Evolutionary conservation across 352 stramenopile species (phyloP), one percentile per base, ranked within the genome.

Genomic region (Phytopythium kandeliae): DNA sequence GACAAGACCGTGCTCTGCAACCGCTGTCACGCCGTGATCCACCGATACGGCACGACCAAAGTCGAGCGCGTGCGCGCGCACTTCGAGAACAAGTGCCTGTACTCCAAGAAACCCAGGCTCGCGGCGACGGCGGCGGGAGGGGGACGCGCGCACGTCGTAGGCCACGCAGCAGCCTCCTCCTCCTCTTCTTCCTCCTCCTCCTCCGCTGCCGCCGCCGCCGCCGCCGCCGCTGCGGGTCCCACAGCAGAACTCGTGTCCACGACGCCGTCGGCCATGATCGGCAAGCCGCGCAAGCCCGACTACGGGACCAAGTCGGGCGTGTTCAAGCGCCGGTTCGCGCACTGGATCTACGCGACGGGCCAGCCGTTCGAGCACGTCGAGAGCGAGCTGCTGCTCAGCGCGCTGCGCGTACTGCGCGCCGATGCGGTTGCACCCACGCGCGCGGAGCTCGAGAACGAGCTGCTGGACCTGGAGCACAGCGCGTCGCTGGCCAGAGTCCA

Each of bases 1-100:
- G 68, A 79, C 71, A 85, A 85, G 53, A 62, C 67, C 9, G 76
- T 87, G 43, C 51, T 85, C n/a, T 87, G 76, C 59, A 87, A 87
- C 58, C 73, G 69, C 58, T 87, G 76, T 55, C 64, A 74, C 60
- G 61, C 51, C 3, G 60, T 86, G 36, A 86, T 86, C 57, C 78
- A 89, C 50, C 73, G 75, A 34, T 83, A 86, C 51, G 78, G 78
- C 19, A 71, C 70, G 34, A 65, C 73, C 45, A 89, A 89, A 37
- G 78, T 89, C 10, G 78, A 89, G 62, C 74, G 78, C 15, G 78
- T 89, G 60, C 74, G 78, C 46, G 65, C 64, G 26, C 78, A 89
- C 51, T 89, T 89, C 56, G 62, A 83, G 42, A 76, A 77, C 58
- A 78, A 75, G 33, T 89, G 77, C 41, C 34, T 71, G 7, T 52